Conservation (phyloP, 2,329 filamentous ascomycete species). For the Leptographium radiaticola region DNA sequence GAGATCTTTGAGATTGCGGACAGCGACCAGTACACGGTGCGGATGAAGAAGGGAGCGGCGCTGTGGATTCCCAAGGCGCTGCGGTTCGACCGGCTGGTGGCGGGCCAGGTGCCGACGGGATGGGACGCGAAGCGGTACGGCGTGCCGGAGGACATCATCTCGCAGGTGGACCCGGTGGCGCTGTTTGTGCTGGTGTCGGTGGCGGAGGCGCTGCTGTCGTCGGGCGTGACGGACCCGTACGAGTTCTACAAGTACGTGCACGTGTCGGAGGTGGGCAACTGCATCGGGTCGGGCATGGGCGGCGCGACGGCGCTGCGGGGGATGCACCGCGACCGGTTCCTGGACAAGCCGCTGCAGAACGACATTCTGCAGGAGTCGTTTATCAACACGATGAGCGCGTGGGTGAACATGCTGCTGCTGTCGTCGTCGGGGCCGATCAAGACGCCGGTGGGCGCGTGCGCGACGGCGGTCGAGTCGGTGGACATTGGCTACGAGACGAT, state of each 20-base stretch:
- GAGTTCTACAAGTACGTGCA: conserved; percentile 99
- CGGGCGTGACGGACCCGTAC: conserved; percentile 96
- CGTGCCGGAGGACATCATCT: conserved; percentile 94
- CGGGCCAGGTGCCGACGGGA: conserved; percentile 90
- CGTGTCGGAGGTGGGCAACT: conserved; percentile 95
- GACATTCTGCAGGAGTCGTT: conserved; percentile 98
- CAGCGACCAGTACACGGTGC: conserved; percentile 86
- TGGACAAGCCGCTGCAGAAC: conserved; percentile 95
- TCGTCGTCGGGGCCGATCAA: conserved; percentile 98
- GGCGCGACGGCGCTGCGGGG: conserved; percentile 82
- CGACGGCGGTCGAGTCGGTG: conserved; percentile 91
- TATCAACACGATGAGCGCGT: conserved; percentile 99
- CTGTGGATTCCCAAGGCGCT: conserved; percentile 95
- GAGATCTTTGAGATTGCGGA: conserved; percentile 93
- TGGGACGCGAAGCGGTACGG: conserved; percentile 97
- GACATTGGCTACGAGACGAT: conserved; percentile 98
- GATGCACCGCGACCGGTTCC: conserved; percentile 96
- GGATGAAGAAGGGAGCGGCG: conserved; percentile 87
- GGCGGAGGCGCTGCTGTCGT: conserved; percentile 77
- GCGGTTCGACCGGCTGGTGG: conserved; percentile 91
- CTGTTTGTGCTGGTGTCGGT: conserved; percentile 91
- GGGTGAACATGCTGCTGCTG: conserved; percentile 97
- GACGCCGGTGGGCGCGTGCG: conserved; percentile 94
- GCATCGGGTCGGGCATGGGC: conserved; percentile 95
- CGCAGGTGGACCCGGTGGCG: conserved; percentile 92